Conservation (phyloP, 148 eudicot genomes). For the Heliosperma pusillum region DNA sequence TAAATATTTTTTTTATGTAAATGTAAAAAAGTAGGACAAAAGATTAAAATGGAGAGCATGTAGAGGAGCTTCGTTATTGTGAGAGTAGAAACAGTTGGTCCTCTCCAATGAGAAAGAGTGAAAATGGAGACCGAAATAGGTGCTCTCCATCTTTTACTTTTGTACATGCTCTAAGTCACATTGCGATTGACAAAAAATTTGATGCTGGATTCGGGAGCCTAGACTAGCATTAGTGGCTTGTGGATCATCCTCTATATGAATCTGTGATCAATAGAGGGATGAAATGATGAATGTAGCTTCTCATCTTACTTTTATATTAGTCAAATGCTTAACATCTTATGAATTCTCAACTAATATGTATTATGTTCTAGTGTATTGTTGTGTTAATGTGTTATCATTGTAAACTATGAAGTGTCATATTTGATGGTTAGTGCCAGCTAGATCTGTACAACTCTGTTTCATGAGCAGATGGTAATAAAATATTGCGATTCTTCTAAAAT, state of each 20-base stretch:
- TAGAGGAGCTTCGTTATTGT: too few species aligned
- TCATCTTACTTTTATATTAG: not conserved
- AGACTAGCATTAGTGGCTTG: not conserved
- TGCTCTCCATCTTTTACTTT: too few species aligned
- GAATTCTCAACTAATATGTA: not conserved
- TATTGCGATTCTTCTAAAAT: not conserved
- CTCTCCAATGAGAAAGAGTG: too few species aligned
- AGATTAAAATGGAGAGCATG: too few species aligned
- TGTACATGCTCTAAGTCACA: too few species aligned
- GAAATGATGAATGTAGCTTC: not conserved
- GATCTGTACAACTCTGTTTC: not conserved
- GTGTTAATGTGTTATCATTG: not conserved
- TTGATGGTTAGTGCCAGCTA: not conserved
- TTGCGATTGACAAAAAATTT: too few species aligned
- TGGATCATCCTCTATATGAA: not conserved
- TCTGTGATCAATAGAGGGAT: not conserved
- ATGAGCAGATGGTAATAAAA: not conserved
- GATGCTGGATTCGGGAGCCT: not conserved
- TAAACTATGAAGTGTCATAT: not conserved
- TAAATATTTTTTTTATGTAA: too few species aligned
- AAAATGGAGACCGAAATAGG: too few species aligned
- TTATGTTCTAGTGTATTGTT: not conserved
- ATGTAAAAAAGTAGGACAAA: too few species aligned
- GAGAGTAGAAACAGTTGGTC: too few species aligned
- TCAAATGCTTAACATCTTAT: not conserved